Base-by-base conservation (phyloP, 2,329 filamentous ascomycete species). In the Macrophomina tecta region DNA sequence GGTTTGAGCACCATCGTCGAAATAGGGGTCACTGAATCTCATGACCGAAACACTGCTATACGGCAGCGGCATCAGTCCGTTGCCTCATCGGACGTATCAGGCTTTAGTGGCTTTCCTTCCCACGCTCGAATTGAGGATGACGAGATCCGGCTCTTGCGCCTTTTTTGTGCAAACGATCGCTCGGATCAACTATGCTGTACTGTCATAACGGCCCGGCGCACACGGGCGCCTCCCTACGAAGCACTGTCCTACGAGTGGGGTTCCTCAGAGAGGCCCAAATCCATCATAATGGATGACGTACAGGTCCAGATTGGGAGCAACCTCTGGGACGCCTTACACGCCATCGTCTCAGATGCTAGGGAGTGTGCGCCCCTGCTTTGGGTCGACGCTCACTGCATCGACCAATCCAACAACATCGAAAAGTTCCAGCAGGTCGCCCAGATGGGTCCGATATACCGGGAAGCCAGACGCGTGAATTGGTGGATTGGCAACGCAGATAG, bases 401-500 rank as follows among this genome's bases (percentile, higher is more conserved):
- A 69, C 40, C 68, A 68, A 32, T 12, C 34, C 65, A 45, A 66
- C 34, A 45, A 66, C 36, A 40, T 51, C 46, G 68, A 69, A 48
- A 65, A 53, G 32, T 66, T 46, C 40, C n/a, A 34, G 36, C 60
- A 69, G 40, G 45, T 69, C 28, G 12, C 30, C 3, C 48, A 48
- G 12, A 62, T 68, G 62, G 30, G 34, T 5, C 28, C 53, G 14
- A 68, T 69, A 14, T 69, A 64, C 58, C 9, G 28, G 18, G 23
- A 32, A 14, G 51, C 60, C 46, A 3, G 46, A 34, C 16, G 36
- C 14, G 63, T 67, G 3, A 16, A 38, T 2, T 49, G 46, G 2
- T 69, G 70, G 70, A 56, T 71, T 28, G 70, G 70, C 11, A 49
- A 66, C 7, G 68, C 70, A 46, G 68, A 68, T 8, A 38, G 65